These are phyloP conservation scores for Cymodocea nodosa DNA, from an alignment of 116 monocot genomes.

Conservation along the genomic window DNA sequence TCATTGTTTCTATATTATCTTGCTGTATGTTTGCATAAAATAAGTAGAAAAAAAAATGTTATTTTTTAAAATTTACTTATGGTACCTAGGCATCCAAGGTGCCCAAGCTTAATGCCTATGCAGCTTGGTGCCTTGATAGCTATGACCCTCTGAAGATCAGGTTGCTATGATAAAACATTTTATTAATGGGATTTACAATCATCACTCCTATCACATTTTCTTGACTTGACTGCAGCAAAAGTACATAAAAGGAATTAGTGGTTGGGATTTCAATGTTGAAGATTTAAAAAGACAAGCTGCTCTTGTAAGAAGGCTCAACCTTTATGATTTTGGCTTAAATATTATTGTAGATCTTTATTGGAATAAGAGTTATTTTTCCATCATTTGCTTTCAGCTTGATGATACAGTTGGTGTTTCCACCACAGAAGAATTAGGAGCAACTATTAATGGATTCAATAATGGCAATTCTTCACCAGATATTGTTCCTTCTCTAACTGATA, in stretches of 20 bases:
- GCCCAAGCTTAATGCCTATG: neutral
- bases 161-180: neutral
- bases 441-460: constrained; percentile 16
- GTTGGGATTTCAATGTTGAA: constrained; percentile 95
- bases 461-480: constrained; percentile 13
- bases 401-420: constrained; percentile 14
- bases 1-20: too few species aligned
- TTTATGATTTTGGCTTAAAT: neutral
- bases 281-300: constrained; percentile 93
- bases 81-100: too few species aligned
- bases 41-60: too few species aligned
- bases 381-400: constrained; percentile 27
- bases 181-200: neutral
- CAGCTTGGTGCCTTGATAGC: too few species aligned
- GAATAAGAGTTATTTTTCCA: neutral
- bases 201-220: neutral
- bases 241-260: constrained; percentile 92
- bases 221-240: constrained; percentile 43
- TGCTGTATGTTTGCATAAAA: too few species aligned
- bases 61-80: too few species aligned
- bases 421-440: constrained; percentile 27
- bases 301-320: constrained; percentile 32
- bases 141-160: too few species aligned
- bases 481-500: constrained; percentile 14
- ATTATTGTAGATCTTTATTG: neutral